Conservation (phyloP, 2,329 filamentous ascomycete species). For the Harringtonia aguacate region DNA sequence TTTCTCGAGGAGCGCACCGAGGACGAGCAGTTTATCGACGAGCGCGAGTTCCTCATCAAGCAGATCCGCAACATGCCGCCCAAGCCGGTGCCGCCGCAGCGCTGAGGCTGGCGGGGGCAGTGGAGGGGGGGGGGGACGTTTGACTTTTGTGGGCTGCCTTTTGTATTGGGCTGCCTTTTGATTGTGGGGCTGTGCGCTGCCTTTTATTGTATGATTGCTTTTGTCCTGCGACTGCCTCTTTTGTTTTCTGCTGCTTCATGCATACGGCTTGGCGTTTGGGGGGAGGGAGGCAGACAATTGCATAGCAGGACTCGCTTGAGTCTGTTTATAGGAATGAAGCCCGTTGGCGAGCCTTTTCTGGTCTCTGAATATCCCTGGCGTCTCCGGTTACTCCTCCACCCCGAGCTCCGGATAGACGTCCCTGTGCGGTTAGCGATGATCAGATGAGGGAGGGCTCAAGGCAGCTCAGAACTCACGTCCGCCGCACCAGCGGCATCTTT, state of each 20-base stretch:
- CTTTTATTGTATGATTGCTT: neutral
- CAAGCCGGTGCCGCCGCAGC: conserved; percentile 41
- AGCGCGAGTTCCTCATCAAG: conserved; percentile 93
- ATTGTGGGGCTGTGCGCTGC: too few relatives aligned
- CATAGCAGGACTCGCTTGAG: too few relatives aligned
- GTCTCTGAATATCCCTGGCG: too few relatives aligned
- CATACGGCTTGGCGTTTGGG: too few relatives aligned
- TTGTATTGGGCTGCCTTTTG: neutral
- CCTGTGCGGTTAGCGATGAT: conserved; percentile 1
- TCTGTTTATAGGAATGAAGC: too few relatives aligned
- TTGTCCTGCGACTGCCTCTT: neutral
- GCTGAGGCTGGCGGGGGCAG: conserved; percentile 14
- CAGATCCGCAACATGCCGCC: conserved; percentile 68
- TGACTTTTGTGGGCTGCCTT: neutral
- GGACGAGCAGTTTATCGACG: conserved; percentile 96
- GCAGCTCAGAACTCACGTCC: conserved; percentile 32
- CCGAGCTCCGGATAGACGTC: conserved; percentile 10
- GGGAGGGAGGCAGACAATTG: too few relatives aligned
- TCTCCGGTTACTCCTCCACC: too few relatives aligned
- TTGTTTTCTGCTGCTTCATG: too few relatives aligned
- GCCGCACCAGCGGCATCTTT: conserved; percentile 40
- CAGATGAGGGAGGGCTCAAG: too few relatives aligned
- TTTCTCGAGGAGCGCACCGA: conserved; percentile 94
- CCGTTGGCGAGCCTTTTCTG: too few relatives aligned
- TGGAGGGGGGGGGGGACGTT: neutral